A percentile compares a stretch with the other conserved stretches of the same genome.
phyloP scores from a whole-genome alignment of 1,284 basidiomycete genomes.

The Marasmius sp. region DNA sequence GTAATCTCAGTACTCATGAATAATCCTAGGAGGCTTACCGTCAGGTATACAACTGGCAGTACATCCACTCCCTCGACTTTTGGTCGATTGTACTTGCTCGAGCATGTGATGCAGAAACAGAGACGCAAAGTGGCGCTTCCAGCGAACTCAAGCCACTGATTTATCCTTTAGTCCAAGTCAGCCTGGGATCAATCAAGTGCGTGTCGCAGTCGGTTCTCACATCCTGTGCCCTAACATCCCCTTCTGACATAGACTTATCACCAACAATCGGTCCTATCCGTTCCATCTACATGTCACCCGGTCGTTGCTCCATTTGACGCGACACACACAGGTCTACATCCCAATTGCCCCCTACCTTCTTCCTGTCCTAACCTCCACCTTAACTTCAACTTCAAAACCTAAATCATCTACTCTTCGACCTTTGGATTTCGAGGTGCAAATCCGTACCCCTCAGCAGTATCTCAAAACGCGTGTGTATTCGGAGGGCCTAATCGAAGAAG shows the following conservation, averaged over 20 bases:
- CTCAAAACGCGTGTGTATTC: slow-evolving; percentile 86
- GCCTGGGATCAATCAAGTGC: slow-evolving; percentile 89
- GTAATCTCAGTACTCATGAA: background rate
- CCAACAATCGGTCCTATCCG: slow-evolving; percentile 45
- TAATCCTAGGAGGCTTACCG: slow-evolving; percentile 76
- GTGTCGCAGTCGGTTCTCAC: slow-evolving; percentile 21
- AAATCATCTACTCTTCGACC: slow-evolving; percentile 90
- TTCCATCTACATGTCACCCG: slow-evolving; percentile 50
- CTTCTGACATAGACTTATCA: slow-evolving; percentile 65
- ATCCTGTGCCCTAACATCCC: slow-evolving; percentile 9
- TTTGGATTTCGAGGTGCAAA: slow-evolving; percentile 85
- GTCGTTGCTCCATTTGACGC: slow-evolving; percentile 49
- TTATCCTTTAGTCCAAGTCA: slow-evolving; percentile 95
- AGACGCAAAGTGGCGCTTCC: slow-evolving; percentile 54
- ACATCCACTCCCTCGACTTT: slow-evolving; percentile 93
- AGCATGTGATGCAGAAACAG: slow-evolving; percentile 66
- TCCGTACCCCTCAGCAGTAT: slow-evolving; percentile 89
- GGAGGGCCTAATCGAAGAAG: slow-evolving; percentile 85
- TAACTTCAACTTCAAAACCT: slow-evolving; percentile 71
- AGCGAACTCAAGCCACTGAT: slow-evolving; percentile 87
- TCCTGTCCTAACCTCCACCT: slow-evolving; percentile 81
- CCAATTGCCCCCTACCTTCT: slow-evolving; percentile 88
- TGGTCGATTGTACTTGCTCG: slow-evolving; percentile 90
- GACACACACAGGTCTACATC: slow-evolving; percentile 85
- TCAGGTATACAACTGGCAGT: slow-evolving; percentile 99